Percentiles rank a stretch among this genome's conserved stretches.
Evolutionary conservation across 2,329 filamentous ascomycete genomes (phyloP).

Genomic region (Huntiella decipiens): DNA sequence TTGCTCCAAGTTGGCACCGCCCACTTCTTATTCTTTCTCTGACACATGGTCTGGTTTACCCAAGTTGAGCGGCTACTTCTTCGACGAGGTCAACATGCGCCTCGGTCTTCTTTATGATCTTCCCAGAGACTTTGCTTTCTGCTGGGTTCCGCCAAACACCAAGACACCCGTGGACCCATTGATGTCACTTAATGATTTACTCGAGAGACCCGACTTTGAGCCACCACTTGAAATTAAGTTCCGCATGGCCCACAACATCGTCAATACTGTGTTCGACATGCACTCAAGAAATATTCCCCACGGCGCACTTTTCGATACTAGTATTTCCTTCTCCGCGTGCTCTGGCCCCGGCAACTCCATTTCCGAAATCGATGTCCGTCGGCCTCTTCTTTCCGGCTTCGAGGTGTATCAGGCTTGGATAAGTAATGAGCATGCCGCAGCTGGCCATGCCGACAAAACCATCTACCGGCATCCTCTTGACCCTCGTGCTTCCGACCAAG

Average conservation of each 20-base stretch:
- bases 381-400: slow-evolving; percentile 54
- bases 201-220: slow-evolving; percentile 33
- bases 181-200: slow-evolving; percentile 34
- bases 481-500: slow-evolving; percentile 30
- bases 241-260: slow-evolving; percentile 51
- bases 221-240: slow-evolving; percentile 60
- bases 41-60: slow-evolving; percentile 37
- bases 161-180: slow-evolving; percentile 33
- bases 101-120: slow-evolving; percentile 61
- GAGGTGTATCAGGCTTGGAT: slow-evolving; percentile 38
- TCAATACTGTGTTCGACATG: slow-evolving; percentile 53
- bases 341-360: slow-evolving; percentile 23
- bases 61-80: slow-evolving; percentile 49
- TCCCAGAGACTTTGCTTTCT: slow-evolving; percentile 34
- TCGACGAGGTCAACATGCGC: slow-evolving; percentile 50
- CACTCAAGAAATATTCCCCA: slow-evolving; percentile 52
- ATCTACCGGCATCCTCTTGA: slow-evolving; percentile 51
- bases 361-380: slow-evolving; percentile 40
- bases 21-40: slow-evolving; percentile 18
- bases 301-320: slow-evolving; percentile 48
- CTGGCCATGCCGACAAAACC: slow-evolving; percentile 15
- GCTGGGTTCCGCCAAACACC: slow-evolving; percentile 1
- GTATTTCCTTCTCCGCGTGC: slow-evolving; percentile 44
- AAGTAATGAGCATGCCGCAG: slow-evolving; percentile 21
- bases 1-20: slow-evolving; percentile 36